These are phyloP conservation scores for Pythium plurisporium DNA, from an alignment of 352 stramenopile genomes.

Conservation along the genomic window DNA sequence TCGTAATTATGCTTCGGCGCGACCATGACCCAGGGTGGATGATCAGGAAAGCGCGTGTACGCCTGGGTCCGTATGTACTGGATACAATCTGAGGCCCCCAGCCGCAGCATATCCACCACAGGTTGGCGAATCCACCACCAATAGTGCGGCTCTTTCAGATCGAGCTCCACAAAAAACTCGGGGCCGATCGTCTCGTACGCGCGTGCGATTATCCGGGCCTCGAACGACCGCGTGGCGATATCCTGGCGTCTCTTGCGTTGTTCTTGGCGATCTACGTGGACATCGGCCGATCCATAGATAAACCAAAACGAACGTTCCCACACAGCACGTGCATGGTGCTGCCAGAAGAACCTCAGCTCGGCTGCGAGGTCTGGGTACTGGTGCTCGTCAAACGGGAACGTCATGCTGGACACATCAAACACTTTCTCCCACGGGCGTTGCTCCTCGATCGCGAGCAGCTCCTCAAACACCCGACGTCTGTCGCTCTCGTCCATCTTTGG, in stretches of 20 bases:
- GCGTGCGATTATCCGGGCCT: background rate
- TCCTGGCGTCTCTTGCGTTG: slow-evolving; percentile 5
- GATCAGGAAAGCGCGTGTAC: background rate
- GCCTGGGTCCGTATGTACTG: background rate
- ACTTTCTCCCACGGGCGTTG: slow-evolving; percentile 8
- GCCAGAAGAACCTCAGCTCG: slow-evolving; percentile 6
- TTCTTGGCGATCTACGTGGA: background rate
- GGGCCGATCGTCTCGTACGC: slow-evolving; percentile 2
- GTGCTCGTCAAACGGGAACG: slow-evolving; percentile 10
- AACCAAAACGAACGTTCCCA: slow-evolving; percentile 21
- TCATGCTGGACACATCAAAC: slow-evolving; percentile 7
- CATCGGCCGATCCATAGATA: background rate
- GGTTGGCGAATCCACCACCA: slow-evolving; percentile 21
- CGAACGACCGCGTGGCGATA: slow-evolving; percentile 2
- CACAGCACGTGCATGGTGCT: slow-evolving; percentile 2
- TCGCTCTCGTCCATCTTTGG: background rate
- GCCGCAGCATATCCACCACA: slow-evolving; percentile 2
- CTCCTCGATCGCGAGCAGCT: background rate
- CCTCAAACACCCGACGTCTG: background rate
- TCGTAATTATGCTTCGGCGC: background rate
- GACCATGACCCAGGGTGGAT: background rate
- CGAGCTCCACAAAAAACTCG: slow-evolving; percentile 20
- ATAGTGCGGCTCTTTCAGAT: background rate
- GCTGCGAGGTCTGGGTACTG: background rate
- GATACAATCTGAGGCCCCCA: background rate